These are phyloP conservation scores for Nadsonia fulvescens DNA, from an alignment of 805 yeast species.

Conservation along the genomic window DNA sequence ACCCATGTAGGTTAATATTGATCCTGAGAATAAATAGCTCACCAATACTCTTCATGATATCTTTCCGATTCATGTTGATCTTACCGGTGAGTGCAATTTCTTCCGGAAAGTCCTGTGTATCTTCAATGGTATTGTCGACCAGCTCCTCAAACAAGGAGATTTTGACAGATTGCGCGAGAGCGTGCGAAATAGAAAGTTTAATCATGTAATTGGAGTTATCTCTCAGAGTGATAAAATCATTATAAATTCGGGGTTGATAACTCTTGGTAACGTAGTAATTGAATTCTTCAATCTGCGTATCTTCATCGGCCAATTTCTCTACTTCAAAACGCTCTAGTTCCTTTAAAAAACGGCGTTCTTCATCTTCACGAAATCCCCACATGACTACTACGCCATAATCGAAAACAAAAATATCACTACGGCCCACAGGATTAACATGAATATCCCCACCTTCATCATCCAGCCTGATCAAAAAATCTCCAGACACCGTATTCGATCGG, in stretches of 20 bases:
- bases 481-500: constrained; percentile 14
- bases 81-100: constrained; percentile 90
- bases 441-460: constrained; percentile 95
- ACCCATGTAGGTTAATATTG: constrained; percentile 26
- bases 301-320: constrained; percentile 81
- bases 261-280: constrained; percentile 86
- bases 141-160: constrained; percentile 89
- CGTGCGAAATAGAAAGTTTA: constrained; percentile 85
- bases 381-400: constrained; percentile 94
- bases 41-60: constrained; percentile 94
- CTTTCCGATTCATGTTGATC: constrained; percentile 83
- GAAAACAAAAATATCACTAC: constrained; percentile 70
- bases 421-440: constrained; percentile 52
- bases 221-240: constrained; percentile 82
- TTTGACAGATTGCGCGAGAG: constrained; percentile 88
- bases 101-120: constrained; percentile 92
- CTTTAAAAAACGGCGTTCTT: constrained; percentile 62
- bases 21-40: constrained; percentile 68
- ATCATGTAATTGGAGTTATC: constrained; percentile 85
- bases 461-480: constrained; percentile 32
- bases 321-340: constrained; percentile 80
- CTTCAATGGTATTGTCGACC: constrained; percentile 92
- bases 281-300: constrained; percentile 86
- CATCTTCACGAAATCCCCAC: constrained; percentile 85
- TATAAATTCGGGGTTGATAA: constrained; percentile 90